Conservation (phyloP, 306 rosid genomes). For the Rubus idaeus region DNA sequence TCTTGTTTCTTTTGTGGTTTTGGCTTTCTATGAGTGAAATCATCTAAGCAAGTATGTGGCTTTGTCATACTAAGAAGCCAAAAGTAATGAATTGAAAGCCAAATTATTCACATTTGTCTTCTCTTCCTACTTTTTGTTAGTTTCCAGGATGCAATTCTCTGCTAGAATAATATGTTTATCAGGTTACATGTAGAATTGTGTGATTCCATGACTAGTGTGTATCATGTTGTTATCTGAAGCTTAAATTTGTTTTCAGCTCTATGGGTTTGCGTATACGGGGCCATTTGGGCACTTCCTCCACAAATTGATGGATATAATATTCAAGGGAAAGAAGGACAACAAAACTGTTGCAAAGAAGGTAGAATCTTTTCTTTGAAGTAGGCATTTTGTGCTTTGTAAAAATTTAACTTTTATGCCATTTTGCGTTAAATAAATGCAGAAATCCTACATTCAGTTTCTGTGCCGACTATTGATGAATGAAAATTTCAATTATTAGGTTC, state of each 20-base stretch:
- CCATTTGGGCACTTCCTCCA: slow-evolving; percentile 95
- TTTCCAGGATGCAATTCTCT: neutral
- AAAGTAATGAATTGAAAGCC: neutral
- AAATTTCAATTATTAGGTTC: slow-evolving; percentile 50
- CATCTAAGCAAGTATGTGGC: neutral
- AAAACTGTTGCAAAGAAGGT: slow-evolving; percentile 85
- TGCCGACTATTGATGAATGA: slow-evolving; percentile 24
- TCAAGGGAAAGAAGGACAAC: slow-evolving; percentile 74
- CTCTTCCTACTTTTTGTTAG: neutral
- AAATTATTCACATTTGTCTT: neutral
- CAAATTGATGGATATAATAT: slow-evolving; percentile 77
- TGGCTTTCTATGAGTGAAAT: neutral
- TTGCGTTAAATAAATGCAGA: slow-evolving; percentile 2
- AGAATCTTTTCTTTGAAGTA: neutral
- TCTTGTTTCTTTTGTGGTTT: neutral
- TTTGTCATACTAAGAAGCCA: neutral
- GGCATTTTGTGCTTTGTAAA: slow-evolving; percentile 4
- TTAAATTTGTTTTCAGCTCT: slow-evolving; percentile 54
- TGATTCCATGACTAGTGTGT: neutral
- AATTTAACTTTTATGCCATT: neutral
- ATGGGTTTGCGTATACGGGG: slow-evolving; percentile 84
- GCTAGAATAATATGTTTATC: neutral
- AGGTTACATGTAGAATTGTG: neutral
- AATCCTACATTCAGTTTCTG: neutral
- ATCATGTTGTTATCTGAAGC: slow-evolving; percentile 6